Conservation (phyloP, 306 rosid genomes). For the Vicia villosa region DNA sequence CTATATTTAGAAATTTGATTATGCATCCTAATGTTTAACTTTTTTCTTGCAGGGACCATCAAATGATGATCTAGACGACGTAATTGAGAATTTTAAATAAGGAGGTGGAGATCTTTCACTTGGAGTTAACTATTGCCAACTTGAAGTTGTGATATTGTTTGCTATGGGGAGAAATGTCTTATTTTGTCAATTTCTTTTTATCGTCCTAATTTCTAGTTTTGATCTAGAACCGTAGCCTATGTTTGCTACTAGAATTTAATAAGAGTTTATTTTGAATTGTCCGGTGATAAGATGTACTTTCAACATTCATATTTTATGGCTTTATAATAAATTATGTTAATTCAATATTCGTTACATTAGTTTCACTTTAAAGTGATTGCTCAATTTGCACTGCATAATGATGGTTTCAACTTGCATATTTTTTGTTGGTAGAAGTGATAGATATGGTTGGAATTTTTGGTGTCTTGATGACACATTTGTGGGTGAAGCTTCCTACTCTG, state of each 20-base stretch:
- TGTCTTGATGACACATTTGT: too few species aligned
- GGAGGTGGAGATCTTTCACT: conserved; percentile 30
- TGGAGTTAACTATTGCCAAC: conserved; percentile 19
- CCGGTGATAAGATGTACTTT: not conserved
- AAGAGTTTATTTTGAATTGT: conserved; percentile 15
- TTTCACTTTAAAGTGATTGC: too few species aligned
- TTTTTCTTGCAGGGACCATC: conserved; percentile 52
- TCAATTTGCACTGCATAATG: too few species aligned
- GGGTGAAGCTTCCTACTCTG: too few species aligned
- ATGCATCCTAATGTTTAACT: conserved; percentile 18
- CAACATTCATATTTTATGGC: not conserved
- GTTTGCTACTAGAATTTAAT: not conserved
- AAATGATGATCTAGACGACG: not conserved
- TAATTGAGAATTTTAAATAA: not conserved
- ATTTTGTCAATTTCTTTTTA: not conserved
- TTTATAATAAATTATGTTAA: not conserved
- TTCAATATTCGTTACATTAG: too few species aligned
- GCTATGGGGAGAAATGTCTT: not conserved
- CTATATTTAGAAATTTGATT: not conserved
- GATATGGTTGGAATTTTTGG: too few species aligned
- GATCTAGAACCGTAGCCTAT: not conserved
- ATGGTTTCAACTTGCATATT: too few species aligned
- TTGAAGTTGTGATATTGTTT: conserved; percentile 39
- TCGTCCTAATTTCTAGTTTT: not conserved
- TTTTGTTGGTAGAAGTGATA: too few species aligned